A percentile compares a stretch with the other conserved stretches of the same genome.
phyloP scores from a whole-genome alignment of 768 basidiomycete genomes.

The Rhodosporidiobolus sp. region DNA sequence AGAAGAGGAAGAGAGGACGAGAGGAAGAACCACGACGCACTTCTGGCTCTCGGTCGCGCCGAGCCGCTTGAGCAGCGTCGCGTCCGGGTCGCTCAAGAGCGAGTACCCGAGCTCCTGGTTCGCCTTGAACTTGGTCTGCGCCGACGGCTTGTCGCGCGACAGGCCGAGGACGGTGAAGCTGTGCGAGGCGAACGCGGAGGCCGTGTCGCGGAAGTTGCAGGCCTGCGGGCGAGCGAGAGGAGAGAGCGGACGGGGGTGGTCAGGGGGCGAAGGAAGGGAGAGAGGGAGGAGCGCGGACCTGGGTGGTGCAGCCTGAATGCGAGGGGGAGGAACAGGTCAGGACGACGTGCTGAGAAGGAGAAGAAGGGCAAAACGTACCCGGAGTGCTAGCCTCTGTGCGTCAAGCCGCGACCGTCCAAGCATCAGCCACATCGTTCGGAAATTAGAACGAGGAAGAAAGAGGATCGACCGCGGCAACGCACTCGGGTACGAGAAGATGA shows the following conservation, averaged over 20 bases:
- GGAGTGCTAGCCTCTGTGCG: constrained; percentile 27
- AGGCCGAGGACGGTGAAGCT: constrained; percentile 78
- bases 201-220: constrained; percentile 66
- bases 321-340: background rate
- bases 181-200: constrained; percentile 66
- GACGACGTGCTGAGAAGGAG: constrained; percentile 10
- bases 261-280: background rate
- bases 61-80: constrained; percentile 69
- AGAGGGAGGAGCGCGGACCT: constrained; percentile 49
- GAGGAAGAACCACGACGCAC: constrained; percentile 38
- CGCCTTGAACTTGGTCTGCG: constrained; percentile 54
- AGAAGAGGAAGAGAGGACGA: background rate
- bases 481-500: constrained; percentile 71
- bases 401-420: too few species aligned
- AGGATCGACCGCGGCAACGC: background rate
- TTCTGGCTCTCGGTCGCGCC: constrained; percentile 71
- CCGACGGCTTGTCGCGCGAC: constrained; percentile 69
- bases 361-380: constrained; percentile 18
- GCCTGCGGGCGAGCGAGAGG: constrained; percentile 64
- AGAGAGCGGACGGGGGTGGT: constrained; percentile 60
- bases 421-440: too few species aligned
- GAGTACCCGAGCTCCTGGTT: constrained; percentile 82
- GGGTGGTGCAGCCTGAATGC: constrained; percentile 7
- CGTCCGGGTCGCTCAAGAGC: constrained; percentile 83
- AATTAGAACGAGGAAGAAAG: background rate